phyloP scores from a whole-genome alignment of 257 asterid species.

The Asclepias syriaca region DNA sequence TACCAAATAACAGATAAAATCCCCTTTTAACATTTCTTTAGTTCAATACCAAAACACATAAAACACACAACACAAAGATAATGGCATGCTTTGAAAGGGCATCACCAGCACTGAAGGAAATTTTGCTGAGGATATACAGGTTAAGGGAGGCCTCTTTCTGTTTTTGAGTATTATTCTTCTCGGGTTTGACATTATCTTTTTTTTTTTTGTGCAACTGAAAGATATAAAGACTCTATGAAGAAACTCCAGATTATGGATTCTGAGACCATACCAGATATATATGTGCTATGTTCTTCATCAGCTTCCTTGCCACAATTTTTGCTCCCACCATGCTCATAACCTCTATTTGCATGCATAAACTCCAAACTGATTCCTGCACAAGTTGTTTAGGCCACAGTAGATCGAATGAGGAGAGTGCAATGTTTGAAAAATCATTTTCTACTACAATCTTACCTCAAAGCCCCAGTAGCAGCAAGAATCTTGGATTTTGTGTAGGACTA shows the following conservation, averaged over 20 bases:
- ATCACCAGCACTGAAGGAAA: constrained; percentile 76
- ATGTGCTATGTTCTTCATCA: background rate
- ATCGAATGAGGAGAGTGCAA: background rate
- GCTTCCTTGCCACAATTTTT: background rate
- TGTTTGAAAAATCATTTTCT: background rate
- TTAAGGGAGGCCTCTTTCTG: constrained; percentile 16
- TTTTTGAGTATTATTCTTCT: background rate
- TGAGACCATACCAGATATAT: background rate
- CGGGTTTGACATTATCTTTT: background rate
- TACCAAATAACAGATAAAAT: background rate
- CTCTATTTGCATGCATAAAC: background rate
- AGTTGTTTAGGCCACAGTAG: background rate
- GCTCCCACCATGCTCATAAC: background rate
- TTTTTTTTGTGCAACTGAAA: too few species aligned
- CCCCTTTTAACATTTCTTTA: constrained; percentile 10
- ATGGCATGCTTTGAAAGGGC: constrained; percentile 82
- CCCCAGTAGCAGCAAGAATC: background rate
- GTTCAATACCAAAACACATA: constrained; percentile 3
- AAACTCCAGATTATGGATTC: too few species aligned
- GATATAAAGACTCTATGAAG: too few species aligned
- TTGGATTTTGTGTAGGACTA: background rate
- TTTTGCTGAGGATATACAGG: constrained; percentile 72
- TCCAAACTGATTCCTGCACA: background rate
- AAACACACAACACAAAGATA: background rate
- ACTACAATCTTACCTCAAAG: background rate